These are phyloP conservation scores for Arxiozyma slooffiae DNA, from an alignment of 1,139 yeast genomes.

Conservation along the genomic window DNA sequence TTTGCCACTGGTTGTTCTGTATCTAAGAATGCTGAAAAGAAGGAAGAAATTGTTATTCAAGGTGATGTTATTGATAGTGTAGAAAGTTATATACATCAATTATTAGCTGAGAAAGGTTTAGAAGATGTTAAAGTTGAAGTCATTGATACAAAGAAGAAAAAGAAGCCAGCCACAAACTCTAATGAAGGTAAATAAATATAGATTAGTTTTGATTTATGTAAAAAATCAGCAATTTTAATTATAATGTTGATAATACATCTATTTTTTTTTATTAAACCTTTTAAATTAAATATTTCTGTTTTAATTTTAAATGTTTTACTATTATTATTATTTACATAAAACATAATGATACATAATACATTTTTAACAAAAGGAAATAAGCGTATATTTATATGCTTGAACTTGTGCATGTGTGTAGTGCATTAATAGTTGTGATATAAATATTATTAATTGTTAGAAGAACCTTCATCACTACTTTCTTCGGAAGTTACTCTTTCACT, in stretches of 20 bases:
- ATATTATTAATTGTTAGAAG: constrained; percentile 1
- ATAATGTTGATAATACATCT: too few species aligned
- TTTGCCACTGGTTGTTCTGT: constrained; percentile 97
- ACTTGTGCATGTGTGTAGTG: background rate
- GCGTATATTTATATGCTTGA: background rate
- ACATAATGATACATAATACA: background rate
- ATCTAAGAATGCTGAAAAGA: constrained; percentile 84
- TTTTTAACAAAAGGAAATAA: background rate
- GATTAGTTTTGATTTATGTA: background rate
- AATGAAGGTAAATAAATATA: constrained; percentile 11
- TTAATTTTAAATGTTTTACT: background rate
- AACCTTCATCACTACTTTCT: constrained; percentile 3
- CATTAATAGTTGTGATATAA: background rate
- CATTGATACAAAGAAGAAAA: constrained; percentile 70
- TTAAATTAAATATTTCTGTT: too few species aligned
- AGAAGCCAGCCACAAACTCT: constrained; percentile 37
- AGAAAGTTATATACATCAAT: constrained; percentile 58
- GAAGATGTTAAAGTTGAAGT: constrained; percentile 81
- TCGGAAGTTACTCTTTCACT: background rate
- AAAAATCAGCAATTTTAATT: background rate
- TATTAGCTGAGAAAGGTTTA: constrained; percentile 74
- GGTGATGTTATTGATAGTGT: constrained; percentile 95
- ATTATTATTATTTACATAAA: background rate
- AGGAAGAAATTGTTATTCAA: constrained; percentile 84
- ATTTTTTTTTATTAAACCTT: too few species aligned